Percentiles rank a stretch among this genome's conserved stretches.
phyloP scores from a whole-genome alignment of 345 rosid genomes.

The Theobroma cacao region DNA sequence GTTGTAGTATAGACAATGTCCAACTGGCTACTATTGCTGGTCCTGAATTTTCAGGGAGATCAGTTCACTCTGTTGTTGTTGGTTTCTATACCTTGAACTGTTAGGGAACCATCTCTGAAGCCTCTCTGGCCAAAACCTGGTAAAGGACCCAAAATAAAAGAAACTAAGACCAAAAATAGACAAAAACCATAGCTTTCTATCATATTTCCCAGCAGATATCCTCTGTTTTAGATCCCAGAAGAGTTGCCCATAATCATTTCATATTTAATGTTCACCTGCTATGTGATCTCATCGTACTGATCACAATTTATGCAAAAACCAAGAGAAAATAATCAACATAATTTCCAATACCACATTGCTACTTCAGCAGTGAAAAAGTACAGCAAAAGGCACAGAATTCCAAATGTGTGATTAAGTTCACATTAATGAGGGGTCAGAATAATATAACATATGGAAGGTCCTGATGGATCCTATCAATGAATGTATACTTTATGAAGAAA shows the following conservation, averaged over 20 bases:
- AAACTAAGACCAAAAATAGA: background rate
- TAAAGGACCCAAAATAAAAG: constrained; percentile 3
- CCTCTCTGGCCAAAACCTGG: constrained; percentile 74
- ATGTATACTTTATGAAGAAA: background rate
- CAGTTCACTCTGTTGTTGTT: constrained; percentile 68
- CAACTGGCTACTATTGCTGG: constrained; percentile 41
- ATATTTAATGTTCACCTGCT: background rate
- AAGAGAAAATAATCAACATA: background rate
- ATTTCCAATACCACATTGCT: background rate
- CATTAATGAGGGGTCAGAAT: background rate
- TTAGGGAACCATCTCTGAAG: constrained; percentile 60
- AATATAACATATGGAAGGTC: background rate
- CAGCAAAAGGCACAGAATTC: background rate
- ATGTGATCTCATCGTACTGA: background rate
- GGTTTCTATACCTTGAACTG: constrained; percentile 42
- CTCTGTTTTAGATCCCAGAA: background rate
- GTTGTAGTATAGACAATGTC: background rate
- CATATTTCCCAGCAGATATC: constrained; percentile 2
- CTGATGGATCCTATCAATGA: background rate
- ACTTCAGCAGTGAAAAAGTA: background rate
- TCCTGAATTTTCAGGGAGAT: constrained; percentile 65
- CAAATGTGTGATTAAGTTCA: background rate
- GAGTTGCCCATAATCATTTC: background rate
- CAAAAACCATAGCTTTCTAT: background rate
- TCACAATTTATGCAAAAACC: background rate